Evolutionary conservation across 805 yeast genomes (phyloP).

Genomic region (Metschnikowia matae): DNA sequence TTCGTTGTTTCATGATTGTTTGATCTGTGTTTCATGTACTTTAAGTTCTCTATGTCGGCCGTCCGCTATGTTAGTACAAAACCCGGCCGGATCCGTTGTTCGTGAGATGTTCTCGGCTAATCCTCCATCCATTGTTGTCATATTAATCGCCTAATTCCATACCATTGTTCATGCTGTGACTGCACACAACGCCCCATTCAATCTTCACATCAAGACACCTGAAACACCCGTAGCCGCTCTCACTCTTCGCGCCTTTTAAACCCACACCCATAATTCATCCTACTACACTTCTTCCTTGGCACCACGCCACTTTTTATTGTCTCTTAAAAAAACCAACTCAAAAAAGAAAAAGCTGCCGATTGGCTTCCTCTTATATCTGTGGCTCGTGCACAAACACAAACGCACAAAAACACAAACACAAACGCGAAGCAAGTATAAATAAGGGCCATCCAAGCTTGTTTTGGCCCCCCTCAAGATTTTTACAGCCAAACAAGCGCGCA

Average conservation of each 20-base stretch:
- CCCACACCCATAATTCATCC: neutral
- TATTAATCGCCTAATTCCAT: neutral
- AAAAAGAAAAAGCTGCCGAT: too few species aligned
- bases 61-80: too few species aligned
- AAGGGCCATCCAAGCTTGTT: neutral
- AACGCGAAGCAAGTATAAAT: neutral
- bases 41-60: too few species aligned
- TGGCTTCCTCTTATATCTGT: neutral
- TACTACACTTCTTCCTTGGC: neutral
- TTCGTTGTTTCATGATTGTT: too few species aligned
- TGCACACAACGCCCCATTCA: neutral
- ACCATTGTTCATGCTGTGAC: neutral
- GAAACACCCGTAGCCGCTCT: neutral
- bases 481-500: neutral
- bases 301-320: neutral
- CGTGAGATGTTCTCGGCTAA: neutral
- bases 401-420: neutral
- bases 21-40: too few species aligned
- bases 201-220: neutral
- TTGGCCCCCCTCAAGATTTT: neutral
- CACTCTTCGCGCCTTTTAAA: neutral
- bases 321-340: neutral
- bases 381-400: neutral
- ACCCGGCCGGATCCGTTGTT: too few species aligned
- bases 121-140: neutral